A percentile compares a stretch with the other conserved stretches of the same genome.
These are phyloP conservation scores for Globisporangium iwayamae DNA, from an alignment of 352 stramenopile species.

Conservation along the genomic window DNA sequence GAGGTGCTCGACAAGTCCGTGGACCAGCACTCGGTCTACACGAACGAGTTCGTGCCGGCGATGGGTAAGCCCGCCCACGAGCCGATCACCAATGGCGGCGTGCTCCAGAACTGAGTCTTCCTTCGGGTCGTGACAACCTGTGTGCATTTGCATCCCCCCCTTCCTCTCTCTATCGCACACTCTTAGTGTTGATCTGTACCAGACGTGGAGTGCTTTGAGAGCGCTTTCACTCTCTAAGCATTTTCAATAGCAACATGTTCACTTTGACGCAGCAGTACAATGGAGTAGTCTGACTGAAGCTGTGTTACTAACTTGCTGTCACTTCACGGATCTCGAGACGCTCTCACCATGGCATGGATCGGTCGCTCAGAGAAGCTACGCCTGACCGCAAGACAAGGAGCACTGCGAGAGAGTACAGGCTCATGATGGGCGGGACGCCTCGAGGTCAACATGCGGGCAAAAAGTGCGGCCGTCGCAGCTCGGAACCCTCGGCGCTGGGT, in stretches of 20 bases:
- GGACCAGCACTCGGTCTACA: conserved; percentile 53
- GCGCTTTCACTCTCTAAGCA: no score
- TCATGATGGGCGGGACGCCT: background rate
- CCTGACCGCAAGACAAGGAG: background rate
- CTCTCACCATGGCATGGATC: background rate
- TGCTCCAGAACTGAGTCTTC: conserved; percentile 28
- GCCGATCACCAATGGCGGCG: conserved; percentile 36
- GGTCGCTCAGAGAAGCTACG: background rate
- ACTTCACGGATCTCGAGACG: background rate
- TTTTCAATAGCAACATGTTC: no score
- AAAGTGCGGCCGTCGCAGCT: background rate
- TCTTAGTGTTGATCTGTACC: background rate
- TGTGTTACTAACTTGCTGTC: no score
- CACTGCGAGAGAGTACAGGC: background rate
- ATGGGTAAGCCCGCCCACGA: conserved; percentile 43
- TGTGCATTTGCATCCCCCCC: background rate
- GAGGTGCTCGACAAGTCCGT: conserved; percentile 39
- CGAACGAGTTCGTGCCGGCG: conserved; percentile 44
- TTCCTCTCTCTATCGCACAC: no score
- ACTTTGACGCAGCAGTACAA: no score
- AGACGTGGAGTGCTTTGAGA: no score
- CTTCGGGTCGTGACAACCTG: background rate
- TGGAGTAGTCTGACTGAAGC: no score
- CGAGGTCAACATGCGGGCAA: background rate
- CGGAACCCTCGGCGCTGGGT: background rate